A percentile compares a stretch with the other conserved stretches of the same genome.
Evolutionary conservation across 176 grass and related monocot genomes (phyloP).

Genomic region (Panicum miliaceum): DNA sequence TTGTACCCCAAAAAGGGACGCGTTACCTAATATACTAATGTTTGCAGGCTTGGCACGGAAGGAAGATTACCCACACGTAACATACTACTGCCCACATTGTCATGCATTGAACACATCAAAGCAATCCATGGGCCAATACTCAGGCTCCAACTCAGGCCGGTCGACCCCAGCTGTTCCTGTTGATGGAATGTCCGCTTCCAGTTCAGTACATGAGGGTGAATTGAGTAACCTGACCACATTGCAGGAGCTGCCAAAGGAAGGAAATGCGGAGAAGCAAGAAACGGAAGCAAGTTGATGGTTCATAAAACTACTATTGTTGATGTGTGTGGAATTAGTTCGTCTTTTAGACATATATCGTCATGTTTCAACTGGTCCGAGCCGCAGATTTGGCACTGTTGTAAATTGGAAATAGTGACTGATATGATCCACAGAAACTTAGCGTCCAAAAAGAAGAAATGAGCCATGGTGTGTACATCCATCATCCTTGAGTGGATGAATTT

Average conservation of each 20-base stretch:
- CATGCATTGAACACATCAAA: constrained; percentile 73
- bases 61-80: constrained; percentile 87
- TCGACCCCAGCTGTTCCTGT: constrained; percentile 48
- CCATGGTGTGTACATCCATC: constrained; percentile 17
- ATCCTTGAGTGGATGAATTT: constrained; percentile 50
- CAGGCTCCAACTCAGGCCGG: constrained; percentile 49
- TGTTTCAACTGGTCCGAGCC: constrained; percentile 44
- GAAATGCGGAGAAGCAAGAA: constrained; percentile 43
- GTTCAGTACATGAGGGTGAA: constrained; percentile 49
- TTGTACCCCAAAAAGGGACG: not conserved
- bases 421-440: constrained; percentile 38
- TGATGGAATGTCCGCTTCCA: constrained; percentile 46
- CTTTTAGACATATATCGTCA: constrained; percentile 29
- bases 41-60: constrained; percentile 83
- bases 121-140: constrained; percentile 52
- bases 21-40: constrained; percentile 12
- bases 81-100: constrained; percentile 95
- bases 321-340: constrained; percentile 47
- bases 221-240: constrained; percentile 47
- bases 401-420: constrained; percentile 51
- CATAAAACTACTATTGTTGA: constrained; percentile 18
- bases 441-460: not conserved
- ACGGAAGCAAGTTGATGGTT: constrained; percentile 31
- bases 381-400: constrained; percentile 58
- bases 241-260: constrained; percentile 51